A percentile compares a stretch with the other conserved stretches of the same genome.
Evolutionary conservation across 2,329 filamentous ascomycete species (phyloP).

Genomic region (Fusarium sp.): DNA sequence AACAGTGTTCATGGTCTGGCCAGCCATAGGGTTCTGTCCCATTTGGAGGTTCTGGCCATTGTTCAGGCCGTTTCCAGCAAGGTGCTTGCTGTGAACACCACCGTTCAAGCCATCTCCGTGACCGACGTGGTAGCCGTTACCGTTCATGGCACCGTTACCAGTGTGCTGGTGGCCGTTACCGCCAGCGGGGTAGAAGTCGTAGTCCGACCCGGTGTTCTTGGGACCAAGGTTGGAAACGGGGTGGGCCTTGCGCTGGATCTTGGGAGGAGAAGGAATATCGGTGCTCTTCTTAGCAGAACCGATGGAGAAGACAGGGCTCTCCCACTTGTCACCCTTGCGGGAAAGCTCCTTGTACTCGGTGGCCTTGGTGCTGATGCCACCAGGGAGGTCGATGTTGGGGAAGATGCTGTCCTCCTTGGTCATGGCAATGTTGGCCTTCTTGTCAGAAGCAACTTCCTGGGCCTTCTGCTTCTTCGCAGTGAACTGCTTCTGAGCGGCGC

Average conservation of each 20-base stretch:
- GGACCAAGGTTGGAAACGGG: constrained; percentile 24
- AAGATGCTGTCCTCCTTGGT: constrained; percentile 89
- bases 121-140: constrained; percentile 20
- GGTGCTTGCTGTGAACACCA: constrained; percentile 35
- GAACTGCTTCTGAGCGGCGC: constrained; percentile 78
- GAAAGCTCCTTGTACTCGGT: constrained; percentile 93
- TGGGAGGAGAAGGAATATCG: constrained; percentile 73
- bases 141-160: constrained; percentile 34
- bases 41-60: constrained; percentile 11
- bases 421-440: constrained; percentile 68
- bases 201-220: constrained; percentile 24
- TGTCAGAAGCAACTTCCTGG: constrained; percentile 69
- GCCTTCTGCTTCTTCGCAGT: constrained; percentile 84
- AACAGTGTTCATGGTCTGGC: constrained; percentile 34
- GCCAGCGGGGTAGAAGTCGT: constrained; percentile 32
- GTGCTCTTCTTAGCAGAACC: constrained; percentile 79
- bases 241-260: constrained; percentile 60
- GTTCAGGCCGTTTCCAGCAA: constrained; percentile 15
- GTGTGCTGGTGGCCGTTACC: constrained; percentile 27
- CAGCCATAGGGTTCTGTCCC: constrained; percentile 18
- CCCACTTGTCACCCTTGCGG: constrained; percentile 90
- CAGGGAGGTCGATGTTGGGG: constrained; percentile 83
- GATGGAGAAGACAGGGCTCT: constrained; percentile 92
- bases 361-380: constrained; percentile 89
- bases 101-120: constrained; percentile 29